Conservation (phyloP, 208 protist genomes). For the Wallacemonas rigidus region DNA sequence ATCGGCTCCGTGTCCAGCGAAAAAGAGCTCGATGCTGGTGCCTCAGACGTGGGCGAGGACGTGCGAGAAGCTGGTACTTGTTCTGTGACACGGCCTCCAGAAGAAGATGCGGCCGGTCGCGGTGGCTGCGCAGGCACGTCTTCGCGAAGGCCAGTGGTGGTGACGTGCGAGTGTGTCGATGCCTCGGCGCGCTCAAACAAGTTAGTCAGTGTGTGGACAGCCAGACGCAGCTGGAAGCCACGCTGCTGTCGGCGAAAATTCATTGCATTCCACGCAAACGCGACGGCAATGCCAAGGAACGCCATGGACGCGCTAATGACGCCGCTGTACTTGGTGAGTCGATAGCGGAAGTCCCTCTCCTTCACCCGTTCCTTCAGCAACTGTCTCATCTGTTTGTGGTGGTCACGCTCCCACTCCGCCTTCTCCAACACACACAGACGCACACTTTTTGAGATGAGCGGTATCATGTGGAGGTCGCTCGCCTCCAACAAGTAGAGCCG, state of each 20-base stretch:
- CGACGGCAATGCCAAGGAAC: slow-evolving; percentile 55
- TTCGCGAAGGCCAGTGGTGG: slow-evolving; percentile 6
- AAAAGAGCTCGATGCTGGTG: slow-evolving; percentile 52
- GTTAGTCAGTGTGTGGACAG: slow-evolving; percentile 44
- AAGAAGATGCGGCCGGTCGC: neutral
- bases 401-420: slow-evolving; percentile 70
- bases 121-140: neutral
- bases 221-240: slow-evolving; percentile 44
- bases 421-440: slow-evolving; percentile 69
- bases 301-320: slow-evolving; percentile 70
- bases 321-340: slow-evolving; percentile 72
- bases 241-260: slow-evolving; percentile 62
- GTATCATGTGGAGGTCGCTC: slow-evolving; percentile 70
- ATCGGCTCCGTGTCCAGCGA: slow-evolving; percentile 48
- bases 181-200: slow-evolving; percentile 8
- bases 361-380: slow-evolving; percentile 69
- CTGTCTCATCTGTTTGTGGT: slow-evolving; percentile 65
- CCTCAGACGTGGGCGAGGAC: slow-evolving; percentile 35
- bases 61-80: too few relatives aligned
- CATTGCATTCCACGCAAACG: slow-evolving; percentile 69
- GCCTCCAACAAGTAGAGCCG: slow-evolving; percentile 80
- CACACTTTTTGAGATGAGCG: slow-evolving; percentile 53
- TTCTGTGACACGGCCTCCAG: too few relatives aligned
- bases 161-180: neutral
- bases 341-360: slow-evolving; percentile 68